Base-by-base conservation (phyloP, 192 early-diverging fungal genomes). In the Coemansia sp. region DNA sequence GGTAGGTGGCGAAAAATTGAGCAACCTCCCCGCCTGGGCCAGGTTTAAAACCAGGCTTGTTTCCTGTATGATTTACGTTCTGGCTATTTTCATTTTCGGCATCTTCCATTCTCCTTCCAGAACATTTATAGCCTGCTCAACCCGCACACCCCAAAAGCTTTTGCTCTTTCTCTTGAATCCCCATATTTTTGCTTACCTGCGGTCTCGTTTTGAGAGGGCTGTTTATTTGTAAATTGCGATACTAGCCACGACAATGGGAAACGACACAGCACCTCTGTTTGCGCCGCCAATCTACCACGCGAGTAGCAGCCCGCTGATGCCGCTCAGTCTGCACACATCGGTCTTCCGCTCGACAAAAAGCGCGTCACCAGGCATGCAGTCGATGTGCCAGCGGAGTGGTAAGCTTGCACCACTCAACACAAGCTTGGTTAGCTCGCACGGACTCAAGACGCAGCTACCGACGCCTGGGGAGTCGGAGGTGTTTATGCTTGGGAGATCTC, bases 401-500 rank as follows among this genome's bases (percentile, higher is more conserved):
- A 59, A 58, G 19, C 48, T 66, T n/a, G 15, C 64, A 19, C 48
- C 32, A 23, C 57, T 55, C 15, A 23, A 59, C 22, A 37, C 57
- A 6, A 56, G 51, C 21, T 3, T 12, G 17, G 51, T 43, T 19
- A 60, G 55, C 49, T 12, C 27, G 21, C 22, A 25, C 5, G 58
- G 48, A 6, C 19, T 57, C 1, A 49, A 60, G n/a, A 51, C 50
- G 21, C 37, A 58, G 38, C 51, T 65, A 21, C 48, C 43, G 15
- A 39, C 58, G 24, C 69, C 69, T 0, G 23, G 57, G 23, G 57
- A 59, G 12, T 21, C 55, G 29, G 53, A 25, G 27, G n/a, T 55
- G 53, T 55, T 55, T 29, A 25, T 29, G n/a, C 6, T 55, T 25
- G 29, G 53, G 24, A 29, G 23, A 15, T 29, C 29, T 15, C 53